phyloP scores from a whole-genome alignment of 2,329 filamentous ascomycete genomes.

The Thielaviopsis euricoi region DNA sequence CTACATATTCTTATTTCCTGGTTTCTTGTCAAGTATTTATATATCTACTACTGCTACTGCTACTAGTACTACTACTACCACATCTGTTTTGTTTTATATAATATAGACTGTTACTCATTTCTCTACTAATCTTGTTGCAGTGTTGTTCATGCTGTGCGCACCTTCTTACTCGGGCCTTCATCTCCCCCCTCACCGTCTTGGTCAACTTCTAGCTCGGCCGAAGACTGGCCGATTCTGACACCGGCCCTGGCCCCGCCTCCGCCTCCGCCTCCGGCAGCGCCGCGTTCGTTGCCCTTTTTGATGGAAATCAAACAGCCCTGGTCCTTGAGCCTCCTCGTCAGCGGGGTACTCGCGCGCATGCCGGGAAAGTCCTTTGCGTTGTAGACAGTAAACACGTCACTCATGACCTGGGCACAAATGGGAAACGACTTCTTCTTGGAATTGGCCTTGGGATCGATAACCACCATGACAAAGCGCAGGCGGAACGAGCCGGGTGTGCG shows the following conservation, averaged over 20 bases:
- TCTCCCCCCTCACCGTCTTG: background rate
- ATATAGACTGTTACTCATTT: background rate
- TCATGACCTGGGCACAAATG: slow-evolving; percentile 37
- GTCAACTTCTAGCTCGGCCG: background rate
- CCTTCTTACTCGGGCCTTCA: background rate
- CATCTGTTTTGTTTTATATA: background rate
- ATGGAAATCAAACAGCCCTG: slow-evolving; percentile 75
- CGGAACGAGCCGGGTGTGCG: slow-evolving; percentile 62
- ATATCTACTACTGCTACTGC: too few species aligned
- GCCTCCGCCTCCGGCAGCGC: slow-evolving; percentile 31
- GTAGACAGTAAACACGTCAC: slow-evolving; percentile 61
- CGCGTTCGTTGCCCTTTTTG: slow-evolving; percentile 62
- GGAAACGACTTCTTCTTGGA: slow-evolving; percentile 34
- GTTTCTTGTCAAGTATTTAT: too few species aligned
- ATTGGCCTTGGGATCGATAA: slow-evolving; percentile 45
- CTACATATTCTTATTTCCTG: too few species aligned
- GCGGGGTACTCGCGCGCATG: slow-evolving; percentile 59
- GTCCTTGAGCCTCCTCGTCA: slow-evolving; percentile 59
- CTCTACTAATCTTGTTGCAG: background rate
- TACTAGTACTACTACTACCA: too few species aligned
- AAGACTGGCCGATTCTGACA: too few species aligned
- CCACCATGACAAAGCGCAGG: slow-evolving; percentile 56
- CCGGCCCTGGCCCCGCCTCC: slow-evolving; percentile 7
- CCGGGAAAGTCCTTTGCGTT: slow-evolving; percentile 77
- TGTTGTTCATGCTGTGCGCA: background rate